A percentile compares a stretch with the other conserved stretches of the same genome.
Evolutionary conservation across 441 rosid genomes (phyloP).

Genomic region (Theobroma grandiflorum): DNA sequence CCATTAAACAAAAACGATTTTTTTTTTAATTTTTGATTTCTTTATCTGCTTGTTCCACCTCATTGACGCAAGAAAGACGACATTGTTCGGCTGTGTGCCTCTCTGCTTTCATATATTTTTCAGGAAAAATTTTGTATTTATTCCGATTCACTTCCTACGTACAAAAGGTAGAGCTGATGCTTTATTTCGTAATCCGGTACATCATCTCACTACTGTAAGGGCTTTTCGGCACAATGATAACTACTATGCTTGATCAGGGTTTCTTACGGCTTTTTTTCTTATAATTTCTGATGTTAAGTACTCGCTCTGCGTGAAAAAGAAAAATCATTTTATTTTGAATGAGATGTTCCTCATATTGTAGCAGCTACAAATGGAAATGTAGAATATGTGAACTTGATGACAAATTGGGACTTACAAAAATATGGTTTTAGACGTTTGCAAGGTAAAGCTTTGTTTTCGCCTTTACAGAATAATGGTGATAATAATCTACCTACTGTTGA

Average conservation of each 20-base stretch:
- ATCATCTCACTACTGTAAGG: neutral
- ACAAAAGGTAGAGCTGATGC: neutral
- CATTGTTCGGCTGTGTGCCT: neutral
- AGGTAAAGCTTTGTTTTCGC: neutral
- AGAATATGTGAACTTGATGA: neutral
- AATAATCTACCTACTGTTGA: neutral
- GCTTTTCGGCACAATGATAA: neutral
- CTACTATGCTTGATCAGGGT: neutral
- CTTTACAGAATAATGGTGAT: neutral
- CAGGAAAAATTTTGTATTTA: neutral
- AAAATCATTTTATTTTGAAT: neutral
- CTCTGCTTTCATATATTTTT: neutral
- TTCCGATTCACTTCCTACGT: neutral
- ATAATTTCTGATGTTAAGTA: neutral
- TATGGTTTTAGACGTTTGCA: neutral
- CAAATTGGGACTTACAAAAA: neutral
- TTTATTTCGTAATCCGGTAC: neutral
- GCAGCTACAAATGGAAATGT: neutral
- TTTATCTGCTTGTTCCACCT: neutral
- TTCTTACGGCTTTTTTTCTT: neutral
- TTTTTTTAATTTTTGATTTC: neutral
- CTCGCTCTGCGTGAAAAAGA: too few relatives aligned
- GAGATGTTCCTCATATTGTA: neutral
- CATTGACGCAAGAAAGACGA: neutral
- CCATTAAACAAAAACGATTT: neutral